These are phyloP conservation scores for Tilletia caries DNA, from an alignment of 1,284 basidiomycete species.

Conservation along the genomic window DNA sequence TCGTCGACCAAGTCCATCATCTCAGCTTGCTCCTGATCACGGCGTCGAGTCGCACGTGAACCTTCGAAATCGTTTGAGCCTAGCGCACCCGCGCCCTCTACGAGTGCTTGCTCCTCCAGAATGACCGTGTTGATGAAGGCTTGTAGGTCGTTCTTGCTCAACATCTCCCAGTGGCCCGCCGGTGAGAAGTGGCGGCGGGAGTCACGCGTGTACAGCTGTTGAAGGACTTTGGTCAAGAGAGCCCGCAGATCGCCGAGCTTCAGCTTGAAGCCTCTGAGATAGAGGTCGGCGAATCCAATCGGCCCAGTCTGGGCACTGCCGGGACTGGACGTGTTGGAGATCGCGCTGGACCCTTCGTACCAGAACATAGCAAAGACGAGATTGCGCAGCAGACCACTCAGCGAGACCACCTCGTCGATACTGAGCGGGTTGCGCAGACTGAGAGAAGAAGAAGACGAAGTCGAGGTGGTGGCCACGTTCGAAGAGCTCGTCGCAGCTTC, in stretches of 20 bases:
- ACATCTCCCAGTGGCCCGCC: conserved; percentile 79
- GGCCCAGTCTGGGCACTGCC: conserved; percentile 59
- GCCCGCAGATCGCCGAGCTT: conserved; percentile 29
- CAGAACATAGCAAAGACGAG: conserved; percentile 77
- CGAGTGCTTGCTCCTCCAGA: conserved; percentile 45
- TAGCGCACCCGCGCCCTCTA: background rate
- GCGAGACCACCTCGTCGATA: conserved; percentile 72
- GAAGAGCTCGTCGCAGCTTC: background rate
- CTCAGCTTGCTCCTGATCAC: conserved; percentile 8
- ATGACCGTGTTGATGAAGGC: conserved; percentile 87
- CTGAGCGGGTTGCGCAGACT: conserved; percentile 65
- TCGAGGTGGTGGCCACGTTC: background rate
- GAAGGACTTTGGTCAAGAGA: conserved; percentile 39
- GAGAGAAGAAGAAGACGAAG: background rate
- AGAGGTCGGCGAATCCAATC: background rate
- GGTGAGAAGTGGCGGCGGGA: conserved; percentile 34
- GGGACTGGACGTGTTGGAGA: conserved; percentile 18
- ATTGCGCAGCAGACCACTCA: conserved; percentile 70
- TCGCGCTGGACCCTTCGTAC: conserved; percentile 59
- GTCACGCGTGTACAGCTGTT: conserved; percentile 47
- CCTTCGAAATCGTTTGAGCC: conserved; percentile 8
- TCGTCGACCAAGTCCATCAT: conserved; percentile 18
- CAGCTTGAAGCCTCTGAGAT: conserved; percentile 35
- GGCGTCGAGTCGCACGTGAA: background rate
- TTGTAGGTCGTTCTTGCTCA: conserved; percentile 66